Percentiles rank a stretch among this genome's conserved stretches.
These are phyloP conservation scores for Cordyceps sp. DNA, from an alignment of 2,329 filamentous ascomycete species.

Conservation along the genomic window DNA sequence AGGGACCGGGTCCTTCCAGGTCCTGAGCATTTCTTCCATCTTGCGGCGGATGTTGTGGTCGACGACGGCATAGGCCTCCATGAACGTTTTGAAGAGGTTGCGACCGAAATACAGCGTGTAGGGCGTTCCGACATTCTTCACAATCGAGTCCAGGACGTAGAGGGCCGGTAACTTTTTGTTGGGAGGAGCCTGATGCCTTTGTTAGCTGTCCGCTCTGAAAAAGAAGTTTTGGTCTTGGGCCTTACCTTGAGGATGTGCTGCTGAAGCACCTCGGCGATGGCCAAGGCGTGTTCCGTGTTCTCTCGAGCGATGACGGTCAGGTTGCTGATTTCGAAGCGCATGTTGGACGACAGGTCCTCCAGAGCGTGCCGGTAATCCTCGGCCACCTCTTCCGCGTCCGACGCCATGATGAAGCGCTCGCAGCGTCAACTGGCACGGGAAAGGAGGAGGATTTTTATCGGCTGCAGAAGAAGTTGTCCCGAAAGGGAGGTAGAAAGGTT, in stretches of 20 bases:
- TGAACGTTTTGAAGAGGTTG: slow-evolving; percentile 85
- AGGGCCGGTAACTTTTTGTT: slow-evolving; percentile 86
- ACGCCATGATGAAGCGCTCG: slow-evolving; percentile 28
- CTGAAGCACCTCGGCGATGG: slow-evolving; percentile 78
- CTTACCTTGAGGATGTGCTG: slow-evolving; percentile 92
- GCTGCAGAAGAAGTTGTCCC: background rate
- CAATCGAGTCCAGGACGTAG: slow-evolving; percentile 94
- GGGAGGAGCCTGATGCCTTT: slow-evolving; percentile 51
- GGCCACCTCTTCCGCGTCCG: slow-evolving; percentile 66
- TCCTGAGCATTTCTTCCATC: slow-evolving; percentile 94
- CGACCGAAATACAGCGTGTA: slow-evolving; percentile 92
- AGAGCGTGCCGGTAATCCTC: slow-evolving; percentile 89
- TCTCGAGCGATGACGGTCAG: slow-evolving; percentile 95
- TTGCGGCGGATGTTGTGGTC: slow-evolving; percentile 69
- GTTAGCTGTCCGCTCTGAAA: background rate
- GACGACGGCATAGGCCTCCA: slow-evolving; percentile 88
- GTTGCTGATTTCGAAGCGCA: slow-evolving; percentile 91
- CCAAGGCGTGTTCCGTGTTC: slow-evolving; percentile 87
- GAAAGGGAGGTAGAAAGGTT: background rate
- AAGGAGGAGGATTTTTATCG: background rate
- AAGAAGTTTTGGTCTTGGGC: too few species aligned
- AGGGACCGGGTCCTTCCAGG: slow-evolving; percentile 93
- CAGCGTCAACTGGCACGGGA: too few species aligned
- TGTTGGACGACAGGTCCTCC: slow-evolving; percentile 80
- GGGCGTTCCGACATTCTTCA: slow-evolving; percentile 95